Percentiles rank a stretch among this genome's conserved stretches.
Conservation (phyloP, 371 early-diverging fungal species). For the Vairimorpha necatrix region DNA sequence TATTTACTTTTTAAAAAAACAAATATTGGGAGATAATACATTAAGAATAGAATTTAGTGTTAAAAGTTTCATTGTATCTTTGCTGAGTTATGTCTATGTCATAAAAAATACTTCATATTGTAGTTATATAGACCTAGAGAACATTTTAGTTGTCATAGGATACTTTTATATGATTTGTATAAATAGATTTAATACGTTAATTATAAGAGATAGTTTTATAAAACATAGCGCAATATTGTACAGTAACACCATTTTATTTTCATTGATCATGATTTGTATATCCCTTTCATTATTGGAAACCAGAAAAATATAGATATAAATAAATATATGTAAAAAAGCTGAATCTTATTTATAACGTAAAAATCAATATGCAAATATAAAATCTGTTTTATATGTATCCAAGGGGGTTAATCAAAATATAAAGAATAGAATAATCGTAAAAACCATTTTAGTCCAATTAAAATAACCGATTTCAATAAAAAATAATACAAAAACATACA, state of each 20-base stretch:
- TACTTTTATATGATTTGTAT: conserved; percentile 1
- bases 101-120: background rate
- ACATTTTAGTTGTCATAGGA: background rate
- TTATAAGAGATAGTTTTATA: background rate
- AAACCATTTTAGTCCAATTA: too few species aligned
- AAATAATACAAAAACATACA: too few species aligned
- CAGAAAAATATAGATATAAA: background rate
- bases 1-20: background rate
- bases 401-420: too few species aligned
- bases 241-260: background rate
- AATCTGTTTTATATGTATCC: too few species aligned
- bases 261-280: background rate
- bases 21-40: background rate
- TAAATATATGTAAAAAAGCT: too few species aligned
- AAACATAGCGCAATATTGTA: background rate
- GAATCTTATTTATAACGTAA: too few species aligned
- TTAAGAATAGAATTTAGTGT: background rate
- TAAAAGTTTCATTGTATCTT: background rate
- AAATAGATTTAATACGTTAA: background rate
- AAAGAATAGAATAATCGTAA: too few species aligned
- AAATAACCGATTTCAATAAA: too few species aligned
- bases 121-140: background rate
- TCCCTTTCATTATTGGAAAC: background rate
- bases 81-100: background rate
- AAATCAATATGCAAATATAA: too few species aligned